Evolutionary conservation across 805 yeast species (phyloP).

Genomic region (Wickerhamomyces subpelliculosus): DNA sequence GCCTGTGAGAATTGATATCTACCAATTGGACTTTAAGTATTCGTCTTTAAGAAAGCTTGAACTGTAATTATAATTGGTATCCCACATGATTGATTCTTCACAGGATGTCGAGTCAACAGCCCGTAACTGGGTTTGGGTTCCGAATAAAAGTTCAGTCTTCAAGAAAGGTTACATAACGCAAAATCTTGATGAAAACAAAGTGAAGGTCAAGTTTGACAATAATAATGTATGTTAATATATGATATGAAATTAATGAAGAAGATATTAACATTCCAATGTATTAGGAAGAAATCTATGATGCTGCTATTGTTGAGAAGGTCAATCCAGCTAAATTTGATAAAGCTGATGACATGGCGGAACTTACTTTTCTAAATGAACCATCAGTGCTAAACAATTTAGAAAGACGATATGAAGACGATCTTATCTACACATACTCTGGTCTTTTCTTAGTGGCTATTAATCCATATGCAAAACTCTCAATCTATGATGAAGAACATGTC

Average conservation of each 20-base stretch:
- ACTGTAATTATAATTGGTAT: background rate
- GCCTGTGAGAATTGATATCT: no score
- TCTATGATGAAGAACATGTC: constrained; percentile 58
- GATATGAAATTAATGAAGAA: background rate
- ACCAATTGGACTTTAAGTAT: no score
- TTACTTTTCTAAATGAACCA: constrained; percentile 91
- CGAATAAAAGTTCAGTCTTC: constrained; percentile 51
- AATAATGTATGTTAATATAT: constrained; percentile 23
- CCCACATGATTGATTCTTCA: background rate
- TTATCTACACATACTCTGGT: constrained; percentile 92
- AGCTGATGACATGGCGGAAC: constrained; percentile 91
- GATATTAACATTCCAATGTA: constrained; percentile 1
- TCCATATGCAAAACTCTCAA: constrained; percentile 73
- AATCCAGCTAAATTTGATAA: constrained; percentile 89
- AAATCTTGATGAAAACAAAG: constrained; percentile 26
- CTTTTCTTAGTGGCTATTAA: constrained; percentile 91
- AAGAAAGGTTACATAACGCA: constrained; percentile 53
- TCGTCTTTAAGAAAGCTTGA: no score
- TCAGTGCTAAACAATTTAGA: constrained; percentile 84
- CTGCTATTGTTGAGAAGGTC: constrained; percentile 49
- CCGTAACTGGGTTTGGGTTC: constrained; percentile 68
- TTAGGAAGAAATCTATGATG: constrained; percentile 31
- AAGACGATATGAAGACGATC: constrained; percentile 67
- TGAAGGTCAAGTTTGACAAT: constrained; percentile 35
- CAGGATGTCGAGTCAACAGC: constrained; percentile 5